Percentiles rank a stretch among this genome's conserved stretches.
Evolutionary conservation across 345 rosid species (phyloP).

Genomic region (Ricinus communis): DNA sequence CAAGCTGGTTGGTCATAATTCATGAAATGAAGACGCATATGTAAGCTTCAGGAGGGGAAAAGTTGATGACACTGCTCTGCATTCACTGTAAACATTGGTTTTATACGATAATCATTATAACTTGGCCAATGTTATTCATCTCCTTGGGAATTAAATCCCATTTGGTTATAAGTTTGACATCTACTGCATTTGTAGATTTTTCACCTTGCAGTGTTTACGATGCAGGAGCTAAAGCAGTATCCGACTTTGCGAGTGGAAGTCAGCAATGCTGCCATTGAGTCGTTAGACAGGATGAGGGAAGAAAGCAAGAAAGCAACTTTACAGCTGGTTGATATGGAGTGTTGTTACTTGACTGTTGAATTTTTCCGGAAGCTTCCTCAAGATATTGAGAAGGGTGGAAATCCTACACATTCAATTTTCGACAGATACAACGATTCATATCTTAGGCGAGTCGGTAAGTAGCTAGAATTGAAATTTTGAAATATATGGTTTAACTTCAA

Average conservation of each 20-base stretch:
- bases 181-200: slow-evolving; percentile 2
- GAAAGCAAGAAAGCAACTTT: slow-evolving; percentile 88
- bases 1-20: neutral
- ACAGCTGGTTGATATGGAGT: slow-evolving; percentile 93
- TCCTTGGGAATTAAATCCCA: neutral
- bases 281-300: slow-evolving; percentile 86
- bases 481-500: too few relatives aligned
- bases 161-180: neutral
- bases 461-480: neutral
- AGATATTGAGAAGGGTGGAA: slow-evolving; percentile 93
- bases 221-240: slow-evolving; percentile 88
- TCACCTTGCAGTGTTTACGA: neutral
- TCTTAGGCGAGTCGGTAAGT: slow-evolving; percentile 76
- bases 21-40: neutral
- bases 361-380: slow-evolving; percentile 97
- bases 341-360: slow-evolving; percentile 84
- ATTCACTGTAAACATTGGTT: neutral
- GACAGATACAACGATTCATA: slow-evolving; percentile 88
- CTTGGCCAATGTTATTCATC: neutral
- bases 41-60: neutral
- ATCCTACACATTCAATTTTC: slow-evolving; percentile 84
- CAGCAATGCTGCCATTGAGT: slow-evolving; percentile 71
- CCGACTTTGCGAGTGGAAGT: slow-evolving; percentile 89
- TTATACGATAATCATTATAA: neutral
- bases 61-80: neutral